Evolutionary conservation across 345 rosid genomes (phyloP), one percentile per base, ranked within the genome.

Genomic region (Eucalyptus curtisii): DNA sequence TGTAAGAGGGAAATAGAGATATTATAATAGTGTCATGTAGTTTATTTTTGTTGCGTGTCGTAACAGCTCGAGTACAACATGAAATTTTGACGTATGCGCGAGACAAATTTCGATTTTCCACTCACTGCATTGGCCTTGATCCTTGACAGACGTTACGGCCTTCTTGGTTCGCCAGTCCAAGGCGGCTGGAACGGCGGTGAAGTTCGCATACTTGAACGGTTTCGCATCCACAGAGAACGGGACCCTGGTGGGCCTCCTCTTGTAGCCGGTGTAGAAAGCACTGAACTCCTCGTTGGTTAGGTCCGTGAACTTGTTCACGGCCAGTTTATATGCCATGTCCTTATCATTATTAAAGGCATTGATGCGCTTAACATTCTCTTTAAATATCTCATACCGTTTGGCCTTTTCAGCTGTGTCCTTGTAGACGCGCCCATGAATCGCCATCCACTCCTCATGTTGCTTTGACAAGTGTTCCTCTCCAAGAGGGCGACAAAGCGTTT

Each of bases 101-200:
- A 22, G 27, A 86, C 88, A 37, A 87, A 88, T 19, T n/a, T 31
- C 25, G 86, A 30, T 13, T 48, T 24, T 45, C 40, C 59, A 86
- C 90, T 88, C 89, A 94, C 95, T 93, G 40, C 95, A 92, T 2
- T 13, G 3, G 87, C 93, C 94, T 90, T 93, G 95, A 89, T 93
- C 90, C 88, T 94, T 94, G 68, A 94, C 90, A 30, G 92, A 88
- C 19, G 94, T 92, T 3, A 93, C 95, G 5, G 91, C 94, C 4
- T 91, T 93, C 13, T 53, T 76, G 64, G 45, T 81, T 86, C 93
- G 90, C 94, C 95, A 94, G 64, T 94, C 94, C 89, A 91, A 44
- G 49, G 86, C 31, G 8, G 90, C 4, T 24, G 93, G 92, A 10
- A 86, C 89, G 33, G 86, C 90, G 20, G 90, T 89, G 9, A 66